Evolutionary conservation across 306 rosid genomes (phyloP).

Genomic region (Dryas drummondii): DNA sequence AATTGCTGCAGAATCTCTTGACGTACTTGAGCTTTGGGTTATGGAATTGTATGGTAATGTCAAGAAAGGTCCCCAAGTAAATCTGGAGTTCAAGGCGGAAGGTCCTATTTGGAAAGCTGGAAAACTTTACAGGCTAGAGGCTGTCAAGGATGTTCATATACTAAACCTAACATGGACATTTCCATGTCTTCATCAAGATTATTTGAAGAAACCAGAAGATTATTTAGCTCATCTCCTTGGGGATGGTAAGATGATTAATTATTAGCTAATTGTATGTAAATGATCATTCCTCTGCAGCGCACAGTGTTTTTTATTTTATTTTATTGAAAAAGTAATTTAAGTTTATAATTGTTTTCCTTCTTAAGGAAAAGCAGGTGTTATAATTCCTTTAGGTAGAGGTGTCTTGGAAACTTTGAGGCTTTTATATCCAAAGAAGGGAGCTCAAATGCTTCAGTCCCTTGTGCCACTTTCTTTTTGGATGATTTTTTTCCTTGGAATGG

Average conservation of each 20-base stretch:
- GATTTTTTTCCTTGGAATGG: not conserved
- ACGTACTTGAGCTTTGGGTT: slow-evolving; percentile 86
- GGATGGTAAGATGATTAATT: slow-evolving; percentile 64
- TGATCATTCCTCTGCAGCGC: not conserved
- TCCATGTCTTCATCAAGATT: slow-evolving; percentile 71
- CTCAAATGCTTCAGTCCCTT: slow-evolving; percentile 2
- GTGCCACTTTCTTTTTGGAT: not conserved
- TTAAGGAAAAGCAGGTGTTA: not conserved
- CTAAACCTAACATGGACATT: slow-evolving; percentile 83
- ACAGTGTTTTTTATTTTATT: not conserved
- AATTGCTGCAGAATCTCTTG: slow-evolving; percentile 78
- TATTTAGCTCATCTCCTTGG: slow-evolving; percentile 96
- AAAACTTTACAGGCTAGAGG: slow-evolving; percentile 75
- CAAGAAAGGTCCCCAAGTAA: slow-evolving; percentile 57
- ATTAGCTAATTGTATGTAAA: slow-evolving; percentile 6
- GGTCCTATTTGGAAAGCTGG: slow-evolving; percentile 86
- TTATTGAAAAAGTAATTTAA: not conserved
- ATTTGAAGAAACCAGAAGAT: slow-evolving; percentile 87
- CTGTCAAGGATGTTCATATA: slow-evolving; percentile 87
- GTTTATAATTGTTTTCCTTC: not conserved
- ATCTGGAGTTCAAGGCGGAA: slow-evolving; percentile 57
- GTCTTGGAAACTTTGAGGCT: not conserved
- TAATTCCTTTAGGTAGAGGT: not conserved
- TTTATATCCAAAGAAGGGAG: not conserved
- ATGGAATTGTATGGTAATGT: slow-evolving; percentile 71